These are phyloP conservation scores for Hyaloperonospora brassicae DNA, from an alignment of 352 stramenopile species.

Conservation along the genomic window DNA sequence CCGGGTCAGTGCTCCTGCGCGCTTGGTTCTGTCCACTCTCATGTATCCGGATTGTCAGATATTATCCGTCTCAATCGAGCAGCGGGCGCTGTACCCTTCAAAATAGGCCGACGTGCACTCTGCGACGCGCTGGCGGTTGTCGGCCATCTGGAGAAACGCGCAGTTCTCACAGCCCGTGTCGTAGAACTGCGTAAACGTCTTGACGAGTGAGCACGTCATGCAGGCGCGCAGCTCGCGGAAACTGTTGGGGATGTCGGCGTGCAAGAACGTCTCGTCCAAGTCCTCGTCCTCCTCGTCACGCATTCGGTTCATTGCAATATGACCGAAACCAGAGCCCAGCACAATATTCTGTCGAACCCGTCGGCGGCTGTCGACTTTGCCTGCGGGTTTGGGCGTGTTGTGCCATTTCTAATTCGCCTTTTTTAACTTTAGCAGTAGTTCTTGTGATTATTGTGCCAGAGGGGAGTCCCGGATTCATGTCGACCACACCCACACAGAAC, in stretches of 20 bases:
- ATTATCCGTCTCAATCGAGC: neutral
- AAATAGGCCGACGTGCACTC: slow-evolving; percentile 87
- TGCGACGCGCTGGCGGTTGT: slow-evolving; percentile 83
- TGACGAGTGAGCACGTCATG: slow-evolving; percentile 86
- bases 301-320: slow-evolving; percentile 35
- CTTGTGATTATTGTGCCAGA: no score
- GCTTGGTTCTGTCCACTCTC: no score
- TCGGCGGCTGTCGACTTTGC: neutral
- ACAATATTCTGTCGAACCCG: neutral
- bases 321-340: no score
- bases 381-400: neutral
- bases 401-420: neutral
- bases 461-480: no score
- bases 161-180: slow-evolving; percentile 87
- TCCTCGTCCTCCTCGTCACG: slow-evolving; percentile 80
- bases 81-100: slow-evolving; percentile 42
- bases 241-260: slow-evolving; percentile 83
- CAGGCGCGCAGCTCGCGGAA: slow-evolving; percentile 83
- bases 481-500: neutral
- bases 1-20: neutral
- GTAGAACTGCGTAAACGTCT: slow-evolving; percentile 88
- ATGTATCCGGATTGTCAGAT: neutral
- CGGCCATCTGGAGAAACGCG: slow-evolving; percentile 82
- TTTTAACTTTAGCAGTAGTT: no score
- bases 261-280: slow-evolving; percentile 63